Evolutionary conservation across 805 yeast genomes (phyloP), one percentile per base, ranked within the genome.

Genomic region (Nakazawaea ishiwadae): DNA sequence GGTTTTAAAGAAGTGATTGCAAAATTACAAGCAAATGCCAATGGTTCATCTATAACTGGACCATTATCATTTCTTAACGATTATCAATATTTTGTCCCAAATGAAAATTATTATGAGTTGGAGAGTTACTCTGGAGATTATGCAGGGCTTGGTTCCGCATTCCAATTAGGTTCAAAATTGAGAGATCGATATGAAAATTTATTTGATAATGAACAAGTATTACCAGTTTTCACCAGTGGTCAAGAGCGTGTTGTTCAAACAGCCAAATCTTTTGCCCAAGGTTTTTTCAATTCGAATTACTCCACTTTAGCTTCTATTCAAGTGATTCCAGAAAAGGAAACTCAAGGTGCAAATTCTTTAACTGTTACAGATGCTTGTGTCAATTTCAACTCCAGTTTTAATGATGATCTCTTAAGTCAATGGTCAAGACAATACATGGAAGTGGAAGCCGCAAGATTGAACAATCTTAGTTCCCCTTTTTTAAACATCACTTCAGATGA

Each of bases 371-470:
- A 58, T 42, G 71, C 71, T 4, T 75, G 81, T 52, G 49, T 46
- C 16, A 57, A 60, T 18, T 72, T 56, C 50, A 52, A 69, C 45
- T 48, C 45, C n/a, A 39, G 46, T 18, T 48, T 44, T n/a, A 48
- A 59, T 42, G 45, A 46, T 11, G 58, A 52, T 21, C 34, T 26
- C 16, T 16, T 44, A 20, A 12, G 14, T 18, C n/a, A 20, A 11
- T 32, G 14, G 15, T 20, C 30, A 23, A 23, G 24, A 2, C n/a
- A 18, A 3, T 84, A 75, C 57, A 66, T 82, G 48, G 51, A 58
- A 5, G 63, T 58, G 16, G 85, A 86, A 21, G 72, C 81, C 5
- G 56, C 56, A n/a, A 70, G 95, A 51, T 62, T 84, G 37, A 73
- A 73, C 51, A 55, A 57, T 35, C 65, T 70, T n/a, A n/a, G n/a